Evolutionary conservation across 306 rosid species (phyloP), one percentile per base, ranked within the genome.

Genomic region (Pueraria montana): DNA sequence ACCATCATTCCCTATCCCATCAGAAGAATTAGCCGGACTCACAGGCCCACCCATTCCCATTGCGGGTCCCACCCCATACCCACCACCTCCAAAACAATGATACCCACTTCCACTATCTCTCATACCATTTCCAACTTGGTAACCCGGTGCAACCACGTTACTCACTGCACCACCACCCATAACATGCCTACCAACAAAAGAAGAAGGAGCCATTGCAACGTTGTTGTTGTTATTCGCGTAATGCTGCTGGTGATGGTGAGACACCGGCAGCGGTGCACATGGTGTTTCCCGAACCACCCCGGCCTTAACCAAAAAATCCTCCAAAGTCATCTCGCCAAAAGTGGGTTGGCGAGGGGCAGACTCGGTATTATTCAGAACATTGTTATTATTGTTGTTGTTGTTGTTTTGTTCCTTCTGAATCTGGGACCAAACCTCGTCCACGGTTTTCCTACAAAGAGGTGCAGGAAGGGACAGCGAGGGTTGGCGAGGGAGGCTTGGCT

Each of bases 371-470:
- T 65, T 91, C 18, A 77, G 67, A n/a, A 17, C 5, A 59, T 24
- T 72, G 42, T 52, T 53, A 38, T 24, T 70, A 38, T 24, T 70
- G 32, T 14, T 61, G 21, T 9, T 80, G 64, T 4, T 67, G 80
- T 18, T 67, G 75, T 20, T 50, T 12, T 82, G 85, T 55, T 84
- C 87, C 59, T 78, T 84, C 66, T 92, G 92, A 48, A 96, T 96
- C 76, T 93, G 97, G 21, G 94, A 93, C 99, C 99, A 96, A 71
- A 96, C 99, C 71, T 96, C 91, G 0, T 96, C 99, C 21, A 96
- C 99, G 0, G 99, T 96, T 83, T 96, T 96, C 87, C 89, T 27
- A 7, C 89, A 93, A 4, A 96, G 87, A 13, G 93, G 98, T 6
- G 92, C 56, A 2, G 99, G 99, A 42, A 96, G 87, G 0, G 94